phyloP scores from a whole-genome alignment of 306 rosid species.

The Herpetospermum pedunculosum region DNA sequence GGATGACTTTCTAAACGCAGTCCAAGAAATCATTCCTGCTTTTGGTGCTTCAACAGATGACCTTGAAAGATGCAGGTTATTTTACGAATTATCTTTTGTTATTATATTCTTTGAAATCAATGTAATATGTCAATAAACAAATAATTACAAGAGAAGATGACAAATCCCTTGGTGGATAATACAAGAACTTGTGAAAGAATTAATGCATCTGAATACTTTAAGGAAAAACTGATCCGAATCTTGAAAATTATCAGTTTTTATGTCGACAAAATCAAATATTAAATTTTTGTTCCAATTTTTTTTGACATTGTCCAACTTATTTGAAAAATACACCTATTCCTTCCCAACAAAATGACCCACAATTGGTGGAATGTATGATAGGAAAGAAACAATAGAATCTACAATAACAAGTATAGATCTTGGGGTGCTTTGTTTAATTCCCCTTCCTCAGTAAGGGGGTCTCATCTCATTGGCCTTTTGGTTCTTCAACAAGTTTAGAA shows the following conservation, averaged over 20 bases:
- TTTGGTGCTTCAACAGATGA: conserved; percentile 98
- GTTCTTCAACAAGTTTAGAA: not conserved
- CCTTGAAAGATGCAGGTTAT: conserved; percentile 90
- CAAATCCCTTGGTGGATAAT: not conserved
- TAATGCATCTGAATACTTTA: not conserved
- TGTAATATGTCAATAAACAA: not conserved
- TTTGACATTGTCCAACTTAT: not conserved
- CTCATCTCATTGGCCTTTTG: too few species aligned
- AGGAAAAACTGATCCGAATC: not conserved
- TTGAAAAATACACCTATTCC: not conserved
- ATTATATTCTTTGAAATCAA: not conserved
- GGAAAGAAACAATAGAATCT: not conserved
- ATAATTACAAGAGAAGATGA: not conserved
- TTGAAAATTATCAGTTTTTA: not conserved
- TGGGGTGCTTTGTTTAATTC: too few species aligned
- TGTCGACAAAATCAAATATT: not conserved
- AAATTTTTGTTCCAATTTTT: not conserved
- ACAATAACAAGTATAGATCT: not conserved
- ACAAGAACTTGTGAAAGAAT: not conserved
- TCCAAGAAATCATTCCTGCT: conserved; percentile 70
- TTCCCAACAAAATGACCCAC: not conserved
- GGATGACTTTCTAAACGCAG: conserved; percentile 89
- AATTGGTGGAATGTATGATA: not conserved
- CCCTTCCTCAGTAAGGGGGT: too few species aligned
- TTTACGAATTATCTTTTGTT: not conserved